Evolutionary conservation across 2,329 filamentous ascomycete genomes (phyloP).

Genomic region (Penicillium sp.): DNA sequence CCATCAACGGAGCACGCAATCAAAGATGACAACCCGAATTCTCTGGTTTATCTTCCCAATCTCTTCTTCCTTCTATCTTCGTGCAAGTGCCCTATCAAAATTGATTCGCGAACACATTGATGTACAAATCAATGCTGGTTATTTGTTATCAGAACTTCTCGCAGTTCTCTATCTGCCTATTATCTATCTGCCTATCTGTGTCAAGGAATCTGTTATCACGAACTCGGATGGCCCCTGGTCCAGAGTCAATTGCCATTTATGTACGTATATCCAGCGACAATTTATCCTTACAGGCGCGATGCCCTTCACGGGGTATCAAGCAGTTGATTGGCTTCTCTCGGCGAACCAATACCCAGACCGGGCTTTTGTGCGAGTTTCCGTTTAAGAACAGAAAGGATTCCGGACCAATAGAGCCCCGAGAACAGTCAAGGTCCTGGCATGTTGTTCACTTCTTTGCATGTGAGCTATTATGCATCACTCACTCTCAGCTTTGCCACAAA

Average conservation of each 20-base stretch:
- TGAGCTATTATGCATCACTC: not conserved
- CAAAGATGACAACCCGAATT: not conserved
- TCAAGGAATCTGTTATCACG: not conserved
- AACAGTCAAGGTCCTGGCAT: no score
- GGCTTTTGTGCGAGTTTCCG: not conserved
- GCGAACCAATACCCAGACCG: not conserved
- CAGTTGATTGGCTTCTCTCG: not conserved
- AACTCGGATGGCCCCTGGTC: not conserved
- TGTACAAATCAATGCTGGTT: not conserved
- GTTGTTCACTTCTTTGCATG: not conserved
- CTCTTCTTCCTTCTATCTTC: not conserved
- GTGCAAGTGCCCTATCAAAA: not conserved
- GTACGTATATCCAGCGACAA: not conserved
- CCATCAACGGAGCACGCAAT: not conserved
- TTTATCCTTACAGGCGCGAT: not conserved
- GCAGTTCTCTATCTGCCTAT: not conserved
- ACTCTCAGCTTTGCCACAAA: not conserved
- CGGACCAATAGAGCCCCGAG: not conserved
- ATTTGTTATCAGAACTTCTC: not conserved
- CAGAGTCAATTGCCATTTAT: not conserved
- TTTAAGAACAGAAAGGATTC: not conserved
- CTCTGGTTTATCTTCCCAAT: constrained; percentile 1
- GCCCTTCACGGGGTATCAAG: not conserved
- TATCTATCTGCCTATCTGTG: constrained; percentile 1
- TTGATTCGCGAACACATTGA: not conserved